Base-by-base conservation (phyloP, 495 filamentous ascomycete genomes). In the Amniculicola lignicola region DNA sequence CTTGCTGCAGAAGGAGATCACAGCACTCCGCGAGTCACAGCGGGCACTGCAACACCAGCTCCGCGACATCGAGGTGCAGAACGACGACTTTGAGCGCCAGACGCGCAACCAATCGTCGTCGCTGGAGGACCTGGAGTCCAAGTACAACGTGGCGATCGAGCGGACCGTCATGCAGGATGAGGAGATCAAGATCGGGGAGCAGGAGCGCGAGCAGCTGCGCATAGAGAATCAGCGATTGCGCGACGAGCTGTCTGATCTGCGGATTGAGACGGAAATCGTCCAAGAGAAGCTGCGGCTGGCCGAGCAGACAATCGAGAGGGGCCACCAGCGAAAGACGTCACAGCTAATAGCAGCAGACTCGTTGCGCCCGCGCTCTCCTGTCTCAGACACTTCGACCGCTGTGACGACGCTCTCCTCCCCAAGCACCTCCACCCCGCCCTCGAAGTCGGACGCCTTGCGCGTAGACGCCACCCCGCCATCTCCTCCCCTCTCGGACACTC, bases 21-120 rank as follows among this genome's bases (percentile, higher is more conserved):
- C 93, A 4, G 83, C 78, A 6, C 77, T 98, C 54, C 85, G 93
- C 57, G 92, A 97, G 37, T 66, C 82, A 18, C 92, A 89, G 68
- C 77, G 94, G 59, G 83, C 86, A 18, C 67, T 96, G 40, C 85
- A 91, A 64, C 75, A 95, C 38, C 86, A 79, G 68, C 71, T 98
- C 43, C 83, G 93, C 53, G 94, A 98, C 65, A 96, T 93, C 55
- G 93, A 98, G 70, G 94, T 98, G 28, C 87, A 87, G 59, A 98
- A 98, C 71, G 93, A 98, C 78, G 93, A 98, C 69, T 96, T 90
- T 67, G 93, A 98, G 72, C 84, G 91, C 52, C 90, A 97, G 72
- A 90, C 92, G 53, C 83, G 93, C 54, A 89, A 95, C 64, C 95
- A 89, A 15, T 87, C 86, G 15, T 95, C 92, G 38, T 96, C 92